Percentiles rank a stretch among this genome's conserved stretches.
Conservation (phyloP, 345 rosid species). For the Arabidopsis suecica region DNA sequence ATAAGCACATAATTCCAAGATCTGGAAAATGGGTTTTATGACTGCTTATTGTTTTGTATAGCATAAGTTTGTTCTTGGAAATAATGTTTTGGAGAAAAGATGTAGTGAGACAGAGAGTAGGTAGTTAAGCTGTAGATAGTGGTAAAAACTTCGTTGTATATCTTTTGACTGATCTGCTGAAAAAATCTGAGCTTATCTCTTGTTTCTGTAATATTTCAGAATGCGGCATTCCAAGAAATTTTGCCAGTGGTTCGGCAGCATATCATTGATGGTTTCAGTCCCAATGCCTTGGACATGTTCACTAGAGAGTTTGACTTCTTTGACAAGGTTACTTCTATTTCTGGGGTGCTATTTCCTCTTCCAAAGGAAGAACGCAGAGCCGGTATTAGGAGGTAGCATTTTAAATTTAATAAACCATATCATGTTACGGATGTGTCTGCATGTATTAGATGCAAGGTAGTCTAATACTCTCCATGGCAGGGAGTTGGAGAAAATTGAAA, state of each 20-base stretch:
- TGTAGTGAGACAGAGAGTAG: constrained; percentile 22
- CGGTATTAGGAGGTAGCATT: constrained; percentile 80
- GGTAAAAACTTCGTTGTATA: constrained; percentile 10
- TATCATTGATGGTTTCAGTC: constrained; percentile 82
- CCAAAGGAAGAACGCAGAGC: constrained; percentile 98
- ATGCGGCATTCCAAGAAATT: constrained; percentile 72
- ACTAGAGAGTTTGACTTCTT: constrained; percentile 91
- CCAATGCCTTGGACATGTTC: constrained; percentile 81
- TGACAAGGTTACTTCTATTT: constrained; percentile 92
- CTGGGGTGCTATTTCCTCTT: constrained; percentile 76
- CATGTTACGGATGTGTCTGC: constrained; percentile 8
- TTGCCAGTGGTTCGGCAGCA: constrained; percentile 81
- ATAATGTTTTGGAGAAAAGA: constrained; percentile 16
- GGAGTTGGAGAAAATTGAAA: constrained; percentile 90
- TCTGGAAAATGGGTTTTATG: constrained; percentile 24
- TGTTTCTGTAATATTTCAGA: constrained; percentile 57
- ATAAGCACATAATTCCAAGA: constrained; percentile 1
- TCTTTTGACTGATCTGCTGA: neutral
- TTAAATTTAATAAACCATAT: constrained; percentile 9
- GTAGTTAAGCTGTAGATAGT: constrained; percentile 21
- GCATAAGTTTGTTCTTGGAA: constrained; percentile 20
- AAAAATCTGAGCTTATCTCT: constrained; percentile 17
- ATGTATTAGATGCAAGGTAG: constrained; percentile 26
- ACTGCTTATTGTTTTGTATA: constrained; percentile 20
- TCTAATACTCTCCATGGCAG: constrained; percentile 51